Conservation (phyloP, 768 basidiomycete genomes). For the Chalciporus sphaerocephalus region DNA sequence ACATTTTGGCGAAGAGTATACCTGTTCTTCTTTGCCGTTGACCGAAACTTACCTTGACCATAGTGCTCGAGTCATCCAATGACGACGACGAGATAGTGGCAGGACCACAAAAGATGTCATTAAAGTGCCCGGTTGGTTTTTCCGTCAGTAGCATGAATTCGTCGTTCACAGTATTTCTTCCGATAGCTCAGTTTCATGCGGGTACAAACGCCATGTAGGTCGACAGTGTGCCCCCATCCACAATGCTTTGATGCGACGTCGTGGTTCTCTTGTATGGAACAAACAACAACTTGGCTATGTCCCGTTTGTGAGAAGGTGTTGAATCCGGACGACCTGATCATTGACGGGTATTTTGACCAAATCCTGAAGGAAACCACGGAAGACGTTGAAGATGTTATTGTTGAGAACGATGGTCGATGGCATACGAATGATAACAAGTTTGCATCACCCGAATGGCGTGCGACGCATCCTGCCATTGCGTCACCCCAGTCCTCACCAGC, state of each 20-base stretch:
- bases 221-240: slow-evolving; percentile 80
- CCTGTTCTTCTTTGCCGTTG: neutral
- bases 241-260: slow-evolving; percentile 95
- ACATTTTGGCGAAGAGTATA: slow-evolving; percentile 64
- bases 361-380: slow-evolving; percentile 78
- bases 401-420: slow-evolving; percentile 96
- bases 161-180: neutral
- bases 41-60: slow-evolving; percentile 1
- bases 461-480: slow-evolving; percentile 40
- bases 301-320: slow-evolving; percentile 86
- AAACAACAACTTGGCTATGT: slow-evolving; percentile 94
- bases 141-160: neutral
- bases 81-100: slow-evolving; percentile 92
- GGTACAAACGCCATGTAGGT: slow-evolving; percentile 79
- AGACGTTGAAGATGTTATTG: slow-evolving; percentile 83
- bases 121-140: slow-evolving; percentile 85
- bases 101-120: slow-evolving; percentile 82
- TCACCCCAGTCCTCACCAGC: slow-evolving; percentile 23
- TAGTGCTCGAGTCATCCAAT: slow-evolving; percentile 55
- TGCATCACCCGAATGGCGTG: slow-evolving; percentile 70
- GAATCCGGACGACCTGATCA: slow-evolving; percentile 74
- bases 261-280: slow-evolving; percentile 94
- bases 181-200: slow-evolving; percentile 79
- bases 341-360: slow-evolving; percentile 89
- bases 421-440: slow-evolving; percentile 86